Base-by-base conservation (phyloP, 139 green algal species). In the Ettlia oleoabundans region DNA sequence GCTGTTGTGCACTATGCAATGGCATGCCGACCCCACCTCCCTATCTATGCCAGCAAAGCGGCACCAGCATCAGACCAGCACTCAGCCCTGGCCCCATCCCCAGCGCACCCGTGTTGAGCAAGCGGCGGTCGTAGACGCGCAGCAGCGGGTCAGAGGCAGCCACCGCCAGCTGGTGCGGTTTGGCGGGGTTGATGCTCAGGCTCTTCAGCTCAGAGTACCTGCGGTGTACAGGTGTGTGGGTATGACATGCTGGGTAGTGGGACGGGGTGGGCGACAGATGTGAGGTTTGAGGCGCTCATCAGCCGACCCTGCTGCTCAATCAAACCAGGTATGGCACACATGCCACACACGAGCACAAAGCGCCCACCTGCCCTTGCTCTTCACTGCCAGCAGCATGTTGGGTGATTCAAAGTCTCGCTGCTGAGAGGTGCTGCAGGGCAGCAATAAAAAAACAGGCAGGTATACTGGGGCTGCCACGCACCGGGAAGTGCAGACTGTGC, bases 121-220 rank as follows among this genome's bases (percentile, higher is more conserved):
- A 90, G 55, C 94, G 82, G 4, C 93, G 78, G 77, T 97, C 94
- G 74, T 93, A 98, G 15, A 97, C 37, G 2, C 93, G 84, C 26
- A 97, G 84, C 67, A 88, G 90, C 0, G 83, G 75, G 78, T 98
- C 93, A 1, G 69, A 78, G 42, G 90, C 93, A 2, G 86, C 94
- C 6, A 98, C 86, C 15, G 91, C 94, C 75, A 98, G 74, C 72
- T 93, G 82, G 72, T 96, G 80, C 0, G 94, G 91, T 5, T 78
- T 80, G 15, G 73, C 73, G 9, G 88, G 90, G 86, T 94, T 93
- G 42, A 97, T 90, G 78, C 89, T 87, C 32, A 97, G 40, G 64
- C 82, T 80, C 79, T 95, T 95, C 3, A 93, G 79, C 80, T 94
- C 85, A 10, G 92, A 47, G n/a, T 52, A 64, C 35, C 73, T 78